These are phyloP conservation scores for Blepharisma stoltei DNA, from an alignment of 73 alveolate genomes.

Conservation along the genomic window DNA sequence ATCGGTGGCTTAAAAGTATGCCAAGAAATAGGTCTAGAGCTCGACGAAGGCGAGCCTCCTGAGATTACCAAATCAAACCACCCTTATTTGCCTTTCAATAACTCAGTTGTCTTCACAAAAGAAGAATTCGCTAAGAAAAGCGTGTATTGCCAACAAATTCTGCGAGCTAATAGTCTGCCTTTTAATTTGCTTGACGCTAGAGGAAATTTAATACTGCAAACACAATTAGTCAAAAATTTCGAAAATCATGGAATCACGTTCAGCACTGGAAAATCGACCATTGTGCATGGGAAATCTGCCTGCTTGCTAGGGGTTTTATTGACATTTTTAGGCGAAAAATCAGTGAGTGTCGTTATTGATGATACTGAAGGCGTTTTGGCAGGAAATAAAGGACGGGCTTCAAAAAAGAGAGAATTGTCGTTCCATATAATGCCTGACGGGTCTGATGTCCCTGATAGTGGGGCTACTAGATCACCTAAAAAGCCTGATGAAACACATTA, in stretches of 20 bases:
- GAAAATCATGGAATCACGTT: slow-evolving; percentile 2
- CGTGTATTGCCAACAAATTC: not conserved
- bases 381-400: too few species aligned
- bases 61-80: slow-evolving; percentile 1
- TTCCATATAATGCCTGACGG: too few species aligned
- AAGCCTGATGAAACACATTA: too few species aligned
- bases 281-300: slow-evolving; percentile 24
- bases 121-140: slow-evolving; percentile 6
- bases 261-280: not conserved
- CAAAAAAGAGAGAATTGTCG: too few species aligned
- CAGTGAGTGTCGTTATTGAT: slow-evolving; percentile 20
- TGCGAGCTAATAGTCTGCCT: slow-evolving; percentile 1
- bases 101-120: not conserved
- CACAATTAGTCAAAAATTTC: not conserved
- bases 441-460: too few species aligned
- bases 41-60: not conserved
- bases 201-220: not conserved
- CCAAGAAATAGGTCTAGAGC: not conserved
- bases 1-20: not conserved
- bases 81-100: slow-evolving; percentile 21
- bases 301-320: not conserved
- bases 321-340: not conserved
- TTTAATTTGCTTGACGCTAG: not conserved
- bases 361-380: not conserved
- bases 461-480: too few species aligned